Conservation (phyloP, 1,284 basidiomycete species). For the Ustilago shanxiensis region DNA sequence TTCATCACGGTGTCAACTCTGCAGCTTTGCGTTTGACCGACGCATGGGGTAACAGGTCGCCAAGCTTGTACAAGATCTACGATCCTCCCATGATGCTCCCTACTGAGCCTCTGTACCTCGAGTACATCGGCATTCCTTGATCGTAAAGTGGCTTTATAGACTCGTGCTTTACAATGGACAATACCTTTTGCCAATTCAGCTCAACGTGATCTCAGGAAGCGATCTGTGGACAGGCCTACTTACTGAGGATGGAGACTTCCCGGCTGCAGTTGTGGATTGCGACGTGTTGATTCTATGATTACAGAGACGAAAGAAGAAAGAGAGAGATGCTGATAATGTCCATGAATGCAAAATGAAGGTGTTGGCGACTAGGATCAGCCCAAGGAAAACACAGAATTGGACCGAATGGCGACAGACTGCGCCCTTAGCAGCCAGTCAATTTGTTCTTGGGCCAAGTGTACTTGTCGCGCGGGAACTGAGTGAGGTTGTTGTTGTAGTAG, state of each 20-base stretch:
- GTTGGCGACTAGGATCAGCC: neutral
- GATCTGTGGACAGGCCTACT: neutral
- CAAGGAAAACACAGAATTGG: too few relatives aligned
- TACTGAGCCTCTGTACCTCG: slow-evolving; percentile 53
- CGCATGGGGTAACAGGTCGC: slow-evolving; percentile 43
- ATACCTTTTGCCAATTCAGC: neutral
- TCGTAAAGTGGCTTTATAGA: neutral
- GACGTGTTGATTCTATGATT: neutral
- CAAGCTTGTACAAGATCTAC: slow-evolving; percentile 56
- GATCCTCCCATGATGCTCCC: slow-evolving; percentile 67
- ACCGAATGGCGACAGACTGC: neutral
- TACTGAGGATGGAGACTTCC: neutral
- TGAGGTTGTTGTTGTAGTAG: slow-evolving; percentile 66
- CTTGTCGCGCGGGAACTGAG: slow-evolving; percentile 50
- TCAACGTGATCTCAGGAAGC: neutral
- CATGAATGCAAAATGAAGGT: slow-evolving; percentile 5
- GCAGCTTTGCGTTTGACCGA: slow-evolving; percentile 38
- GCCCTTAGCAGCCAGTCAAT: slow-evolving; percentile 48
- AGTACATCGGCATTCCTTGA: slow-evolving; percentile 49
- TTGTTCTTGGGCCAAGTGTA: slow-evolving; percentile 62
- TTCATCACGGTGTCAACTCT: slow-evolving; percentile 26
- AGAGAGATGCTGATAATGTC: slow-evolving; percentile 3
- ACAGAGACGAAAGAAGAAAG: neutral
- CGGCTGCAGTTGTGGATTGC: neutral
- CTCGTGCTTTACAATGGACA: neutral